Conservation (phyloP, 2,329 filamentous ascomycete genomes). For the Venturia pyrina region DNA sequence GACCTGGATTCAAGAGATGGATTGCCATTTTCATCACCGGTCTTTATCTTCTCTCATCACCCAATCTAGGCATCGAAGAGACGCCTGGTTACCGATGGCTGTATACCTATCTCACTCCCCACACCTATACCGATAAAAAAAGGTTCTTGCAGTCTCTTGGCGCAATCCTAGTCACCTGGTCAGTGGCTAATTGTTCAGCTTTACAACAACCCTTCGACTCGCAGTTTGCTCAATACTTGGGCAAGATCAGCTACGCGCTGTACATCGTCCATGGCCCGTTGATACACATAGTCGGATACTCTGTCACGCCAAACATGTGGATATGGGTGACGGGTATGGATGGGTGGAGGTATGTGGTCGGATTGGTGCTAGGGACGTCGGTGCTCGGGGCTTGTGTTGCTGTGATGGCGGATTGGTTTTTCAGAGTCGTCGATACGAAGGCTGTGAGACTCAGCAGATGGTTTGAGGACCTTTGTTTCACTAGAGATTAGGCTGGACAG, state of each 20-base stretch:
- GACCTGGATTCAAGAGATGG: conserved; percentile 4
- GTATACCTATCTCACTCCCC: conserved; percentile 5
- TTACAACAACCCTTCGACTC: conserved; percentile 33
- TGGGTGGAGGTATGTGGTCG: neutral
- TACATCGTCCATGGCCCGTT: conserved; percentile 32
- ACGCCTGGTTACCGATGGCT: conserved; percentile 28
- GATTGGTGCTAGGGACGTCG: conserved; percentile 1
- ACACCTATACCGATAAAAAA: conserved; percentile 11
- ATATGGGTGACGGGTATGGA: conserved; percentile 13
- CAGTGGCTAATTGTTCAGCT: conserved; percentile 20
- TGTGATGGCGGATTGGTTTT: conserved; percentile 16
- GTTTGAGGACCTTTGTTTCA: conserved; percentile 12
- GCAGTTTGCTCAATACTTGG: conserved; percentile 34
- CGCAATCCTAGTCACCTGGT: conserved; percentile 4
- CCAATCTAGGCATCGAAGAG: conserved; percentile 29
- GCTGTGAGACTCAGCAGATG: conserved; percentile 14
- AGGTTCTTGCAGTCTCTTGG: conserved; percentile 6
- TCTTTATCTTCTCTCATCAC: conserved; percentile 33
- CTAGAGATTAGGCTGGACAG: neutral
- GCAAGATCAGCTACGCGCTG: conserved; percentile 37
- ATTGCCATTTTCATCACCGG: conserved; percentile 28
- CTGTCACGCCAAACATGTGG: conserved; percentile 14
- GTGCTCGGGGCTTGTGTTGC: conserved; percentile 11
- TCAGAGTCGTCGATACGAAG: conserved; percentile 14
- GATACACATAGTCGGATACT: conserved; percentile 15